Base-by-base conservation (phyloP, 2,329 filamentous ascomycete genomes). In the Aureobasidium sp. region DNA sequence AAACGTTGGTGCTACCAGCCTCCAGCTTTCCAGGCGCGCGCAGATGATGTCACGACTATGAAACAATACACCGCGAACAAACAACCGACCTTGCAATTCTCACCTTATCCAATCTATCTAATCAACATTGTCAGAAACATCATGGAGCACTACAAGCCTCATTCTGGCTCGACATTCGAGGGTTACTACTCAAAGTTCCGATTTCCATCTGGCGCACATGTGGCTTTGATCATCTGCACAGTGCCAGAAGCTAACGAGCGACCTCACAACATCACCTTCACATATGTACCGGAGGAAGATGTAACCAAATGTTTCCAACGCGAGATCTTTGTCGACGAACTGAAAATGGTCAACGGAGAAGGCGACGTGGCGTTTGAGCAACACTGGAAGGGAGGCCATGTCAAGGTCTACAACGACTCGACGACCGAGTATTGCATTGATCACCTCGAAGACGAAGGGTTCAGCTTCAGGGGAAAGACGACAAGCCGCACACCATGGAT, bases 111-210 rank as follows among this genome's bases (percentile, higher is more conserved):
- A 42, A 12, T 42, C 11, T 15, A 41, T n/a, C n/a, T n/a, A n/a
- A n/a, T 31, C 37, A 20, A 29, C 37, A 55, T 41, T 17, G 20
- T 48, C 25, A 20, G 14, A 31, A 20, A 1, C 22, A 60, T 25
- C 36, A 66, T 66, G 64, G 41, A 66, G 14, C 64, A 67, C 29
- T 74, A 70, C 61, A 71, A 70, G 7, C 79, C 79, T 2, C 79
- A 81, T 64, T 66, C 66, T 1, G 65, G 61, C 37, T 68, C 77
- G 31, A 71, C 70, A 36, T 81, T 82, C 66, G 79, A 82, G 69
- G 79, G 79, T 39, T 81, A 75, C 69, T 81, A 81, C 69, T 78
- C 76, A 64, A 80, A 80, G 65, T 81, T 81, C 67, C 70, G 74
- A 58, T 73, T 81, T 7, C 73, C 75, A 17, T 78, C 76, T 3